These are phyloP conservation scores for Arthrobotrys pseudoclavata DNA, from an alignment of 2,329 filamentous ascomycete genomes.

Conservation along the genomic window DNA sequence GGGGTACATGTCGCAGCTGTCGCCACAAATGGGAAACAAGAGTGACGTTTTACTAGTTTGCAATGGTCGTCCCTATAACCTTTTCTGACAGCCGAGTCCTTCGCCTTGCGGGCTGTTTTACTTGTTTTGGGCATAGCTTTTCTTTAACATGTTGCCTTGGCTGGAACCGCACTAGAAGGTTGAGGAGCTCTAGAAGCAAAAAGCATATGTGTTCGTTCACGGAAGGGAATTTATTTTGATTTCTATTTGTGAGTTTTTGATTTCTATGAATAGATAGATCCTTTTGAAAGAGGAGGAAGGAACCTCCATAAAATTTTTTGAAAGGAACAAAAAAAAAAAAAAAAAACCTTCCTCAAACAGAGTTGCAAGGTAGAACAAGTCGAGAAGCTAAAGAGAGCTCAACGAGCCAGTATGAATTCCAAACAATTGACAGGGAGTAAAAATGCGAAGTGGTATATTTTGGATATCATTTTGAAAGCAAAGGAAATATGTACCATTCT, in stretches of 20 bases:
- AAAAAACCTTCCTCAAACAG: slow-evolving; percentile 24
- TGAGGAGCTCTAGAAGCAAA: slow-evolving; percentile 50
- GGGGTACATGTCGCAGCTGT: slow-evolving; percentile 44
- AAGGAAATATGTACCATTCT: slow-evolving; percentile 57
- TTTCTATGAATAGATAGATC: slow-evolving; percentile 55
- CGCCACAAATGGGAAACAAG: slow-evolving; percentile 43
- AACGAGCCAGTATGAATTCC: slow-evolving; percentile 33
- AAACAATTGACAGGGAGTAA: slow-evolving; percentile 29
- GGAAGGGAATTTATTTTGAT: slow-evolving; percentile 35
- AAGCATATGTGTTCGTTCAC: slow-evolving; percentile 49
- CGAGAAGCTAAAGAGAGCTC: slow-evolving; percentile 25
- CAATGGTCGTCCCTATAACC: slow-evolving; percentile 46
- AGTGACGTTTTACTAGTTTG: slow-evolving; percentile 30
- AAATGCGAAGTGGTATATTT: slow-evolving; percentile 50
- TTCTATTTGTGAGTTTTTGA: slow-evolving; percentile 26
- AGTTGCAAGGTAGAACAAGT: slow-evolving; percentile 38
- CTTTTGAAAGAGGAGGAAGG: slow-evolving; percentile 33
- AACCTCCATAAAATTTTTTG: slow-evolving; percentile 7
- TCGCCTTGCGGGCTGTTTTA: slow-evolving; percentile 59
- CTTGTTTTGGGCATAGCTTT: slow-evolving; percentile 36
- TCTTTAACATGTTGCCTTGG: slow-evolving; percentile 24
- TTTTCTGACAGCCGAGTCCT: slow-evolving; percentile 60
- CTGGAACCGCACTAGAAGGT: slow-evolving; percentile 34
- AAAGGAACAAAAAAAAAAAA: not conserved
- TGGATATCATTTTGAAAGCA: slow-evolving; percentile 47